A percentile compares a stretch with the other conserved stretches of the same genome.
phyloP scores from a whole-genome alignment of 2,329 filamentous ascomycete genomes.

The Pleomassaria siparia region DNA sequence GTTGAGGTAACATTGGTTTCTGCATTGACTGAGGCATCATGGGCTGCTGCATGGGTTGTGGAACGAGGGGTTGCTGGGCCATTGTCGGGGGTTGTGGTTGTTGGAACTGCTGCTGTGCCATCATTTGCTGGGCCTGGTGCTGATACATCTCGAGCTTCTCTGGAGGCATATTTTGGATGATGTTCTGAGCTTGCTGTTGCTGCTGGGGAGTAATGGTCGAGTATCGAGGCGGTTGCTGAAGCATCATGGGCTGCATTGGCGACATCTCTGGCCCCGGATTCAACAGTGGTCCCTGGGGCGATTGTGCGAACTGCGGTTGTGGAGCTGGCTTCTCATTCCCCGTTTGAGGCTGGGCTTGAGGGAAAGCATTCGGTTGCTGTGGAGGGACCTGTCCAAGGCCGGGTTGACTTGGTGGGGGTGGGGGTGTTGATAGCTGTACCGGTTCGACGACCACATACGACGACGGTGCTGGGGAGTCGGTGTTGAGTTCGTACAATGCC shows the following conservation, averaged over 20 bases:
- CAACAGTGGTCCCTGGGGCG: constrained; percentile 1
- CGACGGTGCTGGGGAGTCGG: constrained; percentile 19
- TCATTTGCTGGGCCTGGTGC: constrained; percentile 31
- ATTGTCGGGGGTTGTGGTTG: constrained; percentile 13
- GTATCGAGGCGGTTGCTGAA: constrained; percentile 23
- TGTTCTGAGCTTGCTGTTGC: constrained; percentile 31
- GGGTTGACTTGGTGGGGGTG: constrained; percentile 17
- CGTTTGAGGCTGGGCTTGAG: constrained; percentile 16
- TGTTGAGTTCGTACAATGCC: constrained; percentile 15
- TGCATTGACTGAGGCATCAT: constrained; percentile 9
- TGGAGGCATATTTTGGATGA: constrained; percentile 32
- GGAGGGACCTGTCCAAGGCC: constrained; percentile 14
- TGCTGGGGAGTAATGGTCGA: constrained; percentile 27
- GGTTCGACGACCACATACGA: constrained; percentile 19
- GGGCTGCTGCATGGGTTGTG: constrained; percentile 12
- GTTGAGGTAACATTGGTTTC: constrained; percentile 17
- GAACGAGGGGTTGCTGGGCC: constrained; percentile 8
- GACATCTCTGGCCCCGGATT: constrained; percentile 12
- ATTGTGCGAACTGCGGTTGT: constrained; percentile 15
- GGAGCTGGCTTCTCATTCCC: constrained; percentile 14
- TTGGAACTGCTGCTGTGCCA: constrained; percentile 8
- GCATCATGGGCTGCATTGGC: constrained; percentile 11
- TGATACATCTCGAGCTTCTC: constrained; percentile 34
- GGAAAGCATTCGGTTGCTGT: constrained; percentile 16
- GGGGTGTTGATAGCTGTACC: constrained; percentile 21